These are phyloP conservation scores for Babesia ovata DNA, from an alignment of 169 alveolate species.

Conservation along the genomic window DNA sequence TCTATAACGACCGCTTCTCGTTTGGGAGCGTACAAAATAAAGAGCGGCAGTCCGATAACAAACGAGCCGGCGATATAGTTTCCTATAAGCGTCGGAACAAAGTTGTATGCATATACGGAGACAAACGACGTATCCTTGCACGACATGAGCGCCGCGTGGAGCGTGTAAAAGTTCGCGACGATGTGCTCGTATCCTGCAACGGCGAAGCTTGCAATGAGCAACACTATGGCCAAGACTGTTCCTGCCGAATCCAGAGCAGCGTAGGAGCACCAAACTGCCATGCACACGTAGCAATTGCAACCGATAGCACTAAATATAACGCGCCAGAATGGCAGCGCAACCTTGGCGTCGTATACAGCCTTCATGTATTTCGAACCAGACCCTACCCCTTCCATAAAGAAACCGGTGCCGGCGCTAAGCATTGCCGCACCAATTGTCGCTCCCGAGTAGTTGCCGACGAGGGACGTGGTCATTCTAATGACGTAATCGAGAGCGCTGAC, in stretches of 20 bases:
- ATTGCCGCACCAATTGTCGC: constrained; percentile 66
- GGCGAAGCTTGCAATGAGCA: constrained; percentile 75
- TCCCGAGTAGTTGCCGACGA: constrained; percentile 76
- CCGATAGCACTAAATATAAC: constrained; percentile 72
- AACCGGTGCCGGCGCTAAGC: constrained; percentile 71
- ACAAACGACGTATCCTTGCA: constrained; percentile 39
- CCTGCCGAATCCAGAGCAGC: constrained; percentile 65
- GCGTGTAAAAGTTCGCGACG: constrained; percentile 76
- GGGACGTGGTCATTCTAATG: constrained; percentile 66
- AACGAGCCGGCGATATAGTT: constrained; percentile 64
- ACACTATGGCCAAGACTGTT: constrained; percentile 23
- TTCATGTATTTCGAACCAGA: constrained; percentile 20
- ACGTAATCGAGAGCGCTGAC: constrained; percentile 29
- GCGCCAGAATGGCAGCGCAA: constrained; percentile 61
- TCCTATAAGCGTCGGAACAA: constrained; percentile 72
- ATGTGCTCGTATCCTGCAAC: constrained; percentile 81
- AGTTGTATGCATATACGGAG: constrained; percentile 60
- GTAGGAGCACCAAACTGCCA: constrained; percentile 75
- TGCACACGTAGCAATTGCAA: constrained; percentile 74
- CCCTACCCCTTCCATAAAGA: constrained; percentile 35
- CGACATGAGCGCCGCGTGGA: constrained; percentile 70
- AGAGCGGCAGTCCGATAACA: constrained; percentile 43
- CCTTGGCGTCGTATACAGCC: constrained; percentile 50
- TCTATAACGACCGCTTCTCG: too few relatives aligned
- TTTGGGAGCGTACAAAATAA: constrained; percentile 33